Conservation (phyloP, 345 rosid genomes). For the Leavenworthia alabamica region DNA sequence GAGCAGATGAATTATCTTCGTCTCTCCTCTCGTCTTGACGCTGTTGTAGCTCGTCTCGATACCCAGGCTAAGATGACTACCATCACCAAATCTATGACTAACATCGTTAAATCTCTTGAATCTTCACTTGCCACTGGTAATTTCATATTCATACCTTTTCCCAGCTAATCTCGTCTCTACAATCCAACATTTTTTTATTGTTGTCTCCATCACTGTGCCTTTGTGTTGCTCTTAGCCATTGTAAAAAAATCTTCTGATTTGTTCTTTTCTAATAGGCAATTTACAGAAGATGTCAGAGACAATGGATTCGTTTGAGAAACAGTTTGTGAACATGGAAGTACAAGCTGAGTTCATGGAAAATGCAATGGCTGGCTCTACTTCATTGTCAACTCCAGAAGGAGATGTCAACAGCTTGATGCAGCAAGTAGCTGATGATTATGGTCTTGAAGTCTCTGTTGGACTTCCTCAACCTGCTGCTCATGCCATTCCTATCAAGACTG, state of each 20-base stretch:
- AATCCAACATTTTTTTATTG: background rate
- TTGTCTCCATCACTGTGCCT: background rate
- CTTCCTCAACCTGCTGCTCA: slow-evolving; percentile 89
- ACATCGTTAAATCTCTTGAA: slow-evolving; percentile 85
- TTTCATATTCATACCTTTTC: background rate
- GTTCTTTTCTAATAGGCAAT: slow-evolving; percentile 53
- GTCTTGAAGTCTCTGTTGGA: slow-evolving; percentile 90
- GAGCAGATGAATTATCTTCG: slow-evolving; percentile 97
- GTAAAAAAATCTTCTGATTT: background rate
- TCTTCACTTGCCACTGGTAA: slow-evolving; percentile 78
- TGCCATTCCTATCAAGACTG: slow-evolving; percentile 56
- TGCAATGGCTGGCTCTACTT: slow-evolving; percentile 94
- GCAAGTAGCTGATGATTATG: slow-evolving; percentile 95
- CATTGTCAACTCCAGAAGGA: slow-evolving; percentile 89
- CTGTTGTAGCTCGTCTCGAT: slow-evolving; percentile 85
- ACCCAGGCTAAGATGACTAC: slow-evolving; percentile 92
- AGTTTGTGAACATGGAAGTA: slow-evolving; percentile 95
- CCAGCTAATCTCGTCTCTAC: background rate
- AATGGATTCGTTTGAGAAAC: slow-evolving; percentile 93
- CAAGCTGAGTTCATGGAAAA: slow-evolving; percentile 95
- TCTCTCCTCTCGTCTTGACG: slow-evolving; percentile 79
- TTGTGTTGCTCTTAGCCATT: background rate
- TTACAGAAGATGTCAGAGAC: slow-evolving; percentile 98
- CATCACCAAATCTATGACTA: slow-evolving; percentile 71
- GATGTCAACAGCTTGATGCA: slow-evolving; percentile 98